Evolutionary conservation across 2,329 filamentous ascomycete genomes (phyloP).

Genomic region (Stylonectria norvegica): DNA sequence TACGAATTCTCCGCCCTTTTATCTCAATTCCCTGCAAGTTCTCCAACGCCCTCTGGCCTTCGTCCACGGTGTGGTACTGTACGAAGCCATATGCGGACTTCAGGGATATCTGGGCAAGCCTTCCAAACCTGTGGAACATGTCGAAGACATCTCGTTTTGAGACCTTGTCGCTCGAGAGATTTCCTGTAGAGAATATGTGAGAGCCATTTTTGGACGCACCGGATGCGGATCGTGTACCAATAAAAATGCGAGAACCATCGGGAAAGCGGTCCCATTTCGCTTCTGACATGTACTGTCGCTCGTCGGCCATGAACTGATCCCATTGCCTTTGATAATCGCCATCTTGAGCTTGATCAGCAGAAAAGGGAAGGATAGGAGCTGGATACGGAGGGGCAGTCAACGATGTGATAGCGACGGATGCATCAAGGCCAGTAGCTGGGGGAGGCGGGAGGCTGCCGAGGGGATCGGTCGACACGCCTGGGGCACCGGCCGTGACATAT

Average conservation of each 20-base stretch:
- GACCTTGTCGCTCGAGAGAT: slow-evolving; percentile 87
- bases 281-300: slow-evolving; percentile 71
- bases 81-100: slow-evolving; percentile 98
- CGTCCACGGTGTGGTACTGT: slow-evolving; percentile 75
- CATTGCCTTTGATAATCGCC: slow-evolving; percentile 61
- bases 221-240: slow-evolving; percentile 55
- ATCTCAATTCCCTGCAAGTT: slow-evolving; percentile 77
- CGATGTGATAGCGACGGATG: slow-evolving; percentile 25
- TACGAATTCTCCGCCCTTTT: slow-evolving; percentile 89
- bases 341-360: slow-evolving; percentile 34
- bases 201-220: slow-evolving; percentile 24
- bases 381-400: slow-evolving; percentile 33
- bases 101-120: slow-evolving; percentile 88
- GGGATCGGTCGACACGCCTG: slow-evolving; percentile 32
- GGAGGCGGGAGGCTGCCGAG: slow-evolving; percentile 30
- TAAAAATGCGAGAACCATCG: slow-evolving; percentile 72
- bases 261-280: slow-evolving; percentile 81
- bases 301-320: slow-evolving; percentile 69
- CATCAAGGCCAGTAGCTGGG: slow-evolving; percentile 28
- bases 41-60: slow-evolving; percentile 72
- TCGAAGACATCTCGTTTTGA: slow-evolving; percentile 93
- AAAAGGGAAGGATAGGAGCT: slow-evolving; percentile 26
- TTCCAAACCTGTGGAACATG: slow-evolving; percentile 80
- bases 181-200: slow-evolving; percentile 56
- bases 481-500: slow-evolving; percentile 32